Evolutionary conservation across 495 filamentous ascomycete species (phyloP).

Genomic region (Collariella sp.): DNA sequence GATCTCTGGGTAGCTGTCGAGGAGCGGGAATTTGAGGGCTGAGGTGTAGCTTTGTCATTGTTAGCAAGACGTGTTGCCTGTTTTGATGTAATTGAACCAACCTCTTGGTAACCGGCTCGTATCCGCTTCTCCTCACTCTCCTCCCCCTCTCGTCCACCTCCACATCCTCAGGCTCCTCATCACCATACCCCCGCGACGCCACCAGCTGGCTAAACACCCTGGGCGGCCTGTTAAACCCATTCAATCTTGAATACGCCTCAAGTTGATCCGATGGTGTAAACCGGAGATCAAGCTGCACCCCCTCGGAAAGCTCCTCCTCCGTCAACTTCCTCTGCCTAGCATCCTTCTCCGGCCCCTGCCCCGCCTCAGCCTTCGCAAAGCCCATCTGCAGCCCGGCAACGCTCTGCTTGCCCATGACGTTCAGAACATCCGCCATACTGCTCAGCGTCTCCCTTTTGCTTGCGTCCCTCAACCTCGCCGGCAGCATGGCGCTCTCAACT

Average conservation of each 20-base stretch:
- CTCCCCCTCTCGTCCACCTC: conserved; percentile 13
- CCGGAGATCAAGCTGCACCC: conserved; percentile 19
- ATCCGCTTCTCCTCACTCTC: conserved; percentile 11
- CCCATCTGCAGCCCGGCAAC: conserved; percentile 66
- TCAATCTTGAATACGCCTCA: conserved; percentile 9
- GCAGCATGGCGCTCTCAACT: conserved; percentile 72
- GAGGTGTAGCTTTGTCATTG: conserved; percentile 33
- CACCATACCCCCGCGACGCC: conserved; percentile 12
- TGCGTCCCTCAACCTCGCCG: conserved; percentile 56
- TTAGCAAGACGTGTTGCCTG: neutral
- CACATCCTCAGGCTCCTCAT: conserved; percentile 12
- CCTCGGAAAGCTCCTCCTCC: conserved; percentile 17
- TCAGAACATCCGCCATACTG: conserved; percentile 63
- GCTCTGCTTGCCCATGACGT: conserved; percentile 67
- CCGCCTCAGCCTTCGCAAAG: conserved; percentile 16
- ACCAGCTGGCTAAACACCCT: conserved; percentile 28
- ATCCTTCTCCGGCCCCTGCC: conserved; percentile 15
- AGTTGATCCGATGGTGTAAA: conserved; percentile 24
- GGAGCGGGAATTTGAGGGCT: conserved; percentile 59
- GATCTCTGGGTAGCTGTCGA: conserved; percentile 72
- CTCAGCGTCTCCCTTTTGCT: conserved; percentile 43
- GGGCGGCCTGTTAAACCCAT: conserved; percentile 10
- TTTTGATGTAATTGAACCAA: neutral
- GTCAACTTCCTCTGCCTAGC: conserved; percentile 1
- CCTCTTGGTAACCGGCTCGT: conserved; percentile 22